These are phyloP conservation scores for Metschnikowia shivogae DNA, from an alignment of 805 yeast genomes.

Conservation along the genomic window DNA sequence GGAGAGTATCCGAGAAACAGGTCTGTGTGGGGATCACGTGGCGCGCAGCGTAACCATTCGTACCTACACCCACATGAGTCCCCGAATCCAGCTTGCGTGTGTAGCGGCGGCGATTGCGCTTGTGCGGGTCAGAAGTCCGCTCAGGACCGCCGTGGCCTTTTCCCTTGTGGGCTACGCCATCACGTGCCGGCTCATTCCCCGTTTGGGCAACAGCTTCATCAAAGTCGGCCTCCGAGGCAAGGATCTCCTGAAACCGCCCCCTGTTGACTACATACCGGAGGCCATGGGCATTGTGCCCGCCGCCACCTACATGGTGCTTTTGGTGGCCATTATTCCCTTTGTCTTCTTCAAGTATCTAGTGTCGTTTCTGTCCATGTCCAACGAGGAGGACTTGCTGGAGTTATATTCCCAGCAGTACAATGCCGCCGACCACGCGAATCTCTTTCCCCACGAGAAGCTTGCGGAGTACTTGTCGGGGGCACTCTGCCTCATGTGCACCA, in stretches of 20 bases:
- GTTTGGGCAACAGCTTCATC: constrained; percentile 60
- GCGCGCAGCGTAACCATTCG: too few species aligned
- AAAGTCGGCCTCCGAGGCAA: constrained; percentile 79
- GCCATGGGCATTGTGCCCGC: constrained; percentile 90
- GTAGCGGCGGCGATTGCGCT: constrained; percentile 13
- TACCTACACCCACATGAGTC: not conserved
- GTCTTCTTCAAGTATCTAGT: constrained; percentile 71
- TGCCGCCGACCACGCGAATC: constrained; percentile 25
- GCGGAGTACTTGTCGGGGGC: constrained; percentile 85
- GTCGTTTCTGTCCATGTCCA: constrained; percentile 36
- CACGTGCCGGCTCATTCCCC: constrained; percentile 63
- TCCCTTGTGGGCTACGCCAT: constrained; percentile 60
- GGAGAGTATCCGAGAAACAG: too few species aligned
- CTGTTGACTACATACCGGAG: constrained; percentile 67
- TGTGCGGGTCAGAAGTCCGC: constrained; percentile 36
- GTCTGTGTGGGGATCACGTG: too few species aligned
- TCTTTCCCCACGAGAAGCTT: constrained; percentile 77
- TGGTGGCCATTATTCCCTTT: constrained; percentile 86
- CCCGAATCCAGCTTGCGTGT: constrained; percentile 6
- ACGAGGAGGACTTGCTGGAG: constrained; percentile 30
- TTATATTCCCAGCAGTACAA: constrained; percentile 34
- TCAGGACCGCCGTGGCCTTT: constrained; percentile 62
- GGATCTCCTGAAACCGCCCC: constrained; percentile 79
- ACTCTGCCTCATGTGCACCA: constrained; percentile 76
- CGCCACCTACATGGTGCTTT: constrained; percentile 68